Evolutionary conservation across 768 basidiomycete species (phyloP), one percentile per base, ranked within the genome.

Genomic region (Lentinula edodes): DNA sequence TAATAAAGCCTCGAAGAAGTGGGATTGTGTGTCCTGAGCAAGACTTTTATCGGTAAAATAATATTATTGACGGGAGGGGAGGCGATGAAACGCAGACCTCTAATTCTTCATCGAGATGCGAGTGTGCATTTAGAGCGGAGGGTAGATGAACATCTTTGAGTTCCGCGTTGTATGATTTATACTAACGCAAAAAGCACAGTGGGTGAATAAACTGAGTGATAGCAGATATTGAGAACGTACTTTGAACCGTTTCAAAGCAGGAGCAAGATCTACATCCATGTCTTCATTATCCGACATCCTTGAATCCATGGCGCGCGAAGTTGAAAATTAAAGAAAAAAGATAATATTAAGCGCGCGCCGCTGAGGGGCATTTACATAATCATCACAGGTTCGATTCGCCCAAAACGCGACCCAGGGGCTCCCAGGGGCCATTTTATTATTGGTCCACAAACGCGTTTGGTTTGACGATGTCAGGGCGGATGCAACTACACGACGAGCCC

Each of bases 1-100:
- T 32, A 84, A 78, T 36, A 95, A 76, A 2, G 89, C 81, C 65
- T 83, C 79, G 58, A 88, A 85, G 67, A 95, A 94, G 69, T 92
- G 87, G 0, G 89, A 91, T 61, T 86, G 85, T 68, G 84, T 83
- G 64, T 93, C 89, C 89, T 92, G 59, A 2, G 65, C 36, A 52
- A 18, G 23, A 53, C 20, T 39, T 38, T 51, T 2, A 28, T 28
- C 58, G 42, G 13, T 41, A 41, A 23, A 6, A 12, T 2, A 12
- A 42, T 6, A n/a, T 56, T 2, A 28, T 8, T 53, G 20, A 54
- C 7, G 50, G 5, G 34, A n/a, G 28, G 50, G 5, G 34, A n/a
- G 28, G 23, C 5, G 28, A 2, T 8, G 2, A 8, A 15, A 15
- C n/a, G 67, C 76, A 20, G 61, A 81, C 83, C 34, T 68, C 67